A percentile compares a stretch with the other conserved stretches of the same genome.
Conservation (phyloP, 2,329 filamentous ascomycete species). For the Gaeumannomyces sp. region DNA sequence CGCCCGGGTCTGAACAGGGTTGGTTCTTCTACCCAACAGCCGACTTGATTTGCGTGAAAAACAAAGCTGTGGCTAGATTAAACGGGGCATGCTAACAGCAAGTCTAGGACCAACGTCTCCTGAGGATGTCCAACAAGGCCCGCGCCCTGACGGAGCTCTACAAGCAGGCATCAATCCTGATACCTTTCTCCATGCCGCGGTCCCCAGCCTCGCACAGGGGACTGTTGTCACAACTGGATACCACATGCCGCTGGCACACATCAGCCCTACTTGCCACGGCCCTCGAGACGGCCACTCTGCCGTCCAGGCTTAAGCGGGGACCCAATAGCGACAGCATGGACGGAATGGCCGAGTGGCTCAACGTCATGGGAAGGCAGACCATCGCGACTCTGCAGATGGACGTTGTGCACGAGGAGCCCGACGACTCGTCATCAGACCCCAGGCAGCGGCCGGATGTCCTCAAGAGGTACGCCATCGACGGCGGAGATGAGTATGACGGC, state of each 20-base stretch:
- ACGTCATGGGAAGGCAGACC: conserved; percentile 70
- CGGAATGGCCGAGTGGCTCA: conserved; percentile 60
- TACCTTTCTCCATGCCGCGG: conserved; percentile 63
- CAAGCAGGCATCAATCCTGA: conserved; percentile 66
- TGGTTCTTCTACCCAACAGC: conserved; percentile 14
- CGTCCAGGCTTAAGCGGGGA: conserved; percentile 57
- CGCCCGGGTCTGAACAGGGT: conserved; percentile 48
- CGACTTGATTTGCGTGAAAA: not conserved
- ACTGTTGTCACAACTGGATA: conserved; percentile 40
- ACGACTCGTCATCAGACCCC: not conserved
- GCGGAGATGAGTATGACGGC: conserved; percentile 21
- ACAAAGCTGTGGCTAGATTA: too few species aligned
- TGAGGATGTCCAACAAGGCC: conserved; percentile 67
- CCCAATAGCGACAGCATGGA: conserved; percentile 43
- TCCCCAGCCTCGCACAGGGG: not conserved
- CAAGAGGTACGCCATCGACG: conserved; percentile 10
- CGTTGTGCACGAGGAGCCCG: conserved; percentile 32
- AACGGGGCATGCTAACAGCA: not conserved
- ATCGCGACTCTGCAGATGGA: conserved; percentile 70
- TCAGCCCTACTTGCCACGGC: conserved; percentile 71
- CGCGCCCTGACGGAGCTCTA: conserved; percentile 64
- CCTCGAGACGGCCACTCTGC: conserved; percentile 72
- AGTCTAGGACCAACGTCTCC: conserved; percentile 51
- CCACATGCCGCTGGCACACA: conserved; percentile 68
- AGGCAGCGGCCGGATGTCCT: conserved; percentile 11